Evolutionary conservation across 345 rosid species (phyloP).

Genomic region (Conringia planisiliqua): DNA sequence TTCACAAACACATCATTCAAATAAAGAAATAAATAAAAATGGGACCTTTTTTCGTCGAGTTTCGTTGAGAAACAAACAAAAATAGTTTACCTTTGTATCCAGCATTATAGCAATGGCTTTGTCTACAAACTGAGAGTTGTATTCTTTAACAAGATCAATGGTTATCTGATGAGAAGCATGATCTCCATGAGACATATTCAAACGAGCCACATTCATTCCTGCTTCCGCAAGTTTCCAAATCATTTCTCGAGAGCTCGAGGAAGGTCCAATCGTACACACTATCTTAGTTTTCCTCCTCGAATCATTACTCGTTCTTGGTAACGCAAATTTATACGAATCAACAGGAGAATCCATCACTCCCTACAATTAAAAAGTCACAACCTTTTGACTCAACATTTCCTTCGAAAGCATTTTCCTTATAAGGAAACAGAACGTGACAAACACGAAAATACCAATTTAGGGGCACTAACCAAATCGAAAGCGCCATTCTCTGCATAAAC

Average conservation of each 20-base stretch:
- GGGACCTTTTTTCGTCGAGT: neutral
- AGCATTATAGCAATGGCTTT: conserved; percentile 86
- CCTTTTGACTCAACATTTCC: neutral
- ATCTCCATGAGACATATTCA: conserved; percentile 97
- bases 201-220: conserved; percentile 94
- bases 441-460: neutral
- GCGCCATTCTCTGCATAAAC: conserved; percentile 41
- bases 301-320: conserved; percentile 34
- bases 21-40: neutral
- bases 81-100: conserved; percentile 76
- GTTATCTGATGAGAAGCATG: conserved; percentile 87
- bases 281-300: conserved; percentile 78
- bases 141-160: conserved; percentile 84
- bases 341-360: conserved; percentile 41
- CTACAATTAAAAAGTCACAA: conserved; percentile 24
- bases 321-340: conserved; percentile 29
- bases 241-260: conserved; percentile 92
- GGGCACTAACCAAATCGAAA: conserved; percentile 43
- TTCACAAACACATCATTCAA: conserved; percentile 28
- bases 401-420: neutral
- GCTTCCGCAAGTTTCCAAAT: conserved; percentile 93
- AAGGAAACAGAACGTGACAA: conserved; percentile 7
- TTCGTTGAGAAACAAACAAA: neutral
- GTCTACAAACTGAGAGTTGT: conserved; percentile 76
- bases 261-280: conserved; percentile 92